Percentiles rank a stretch among this genome's conserved stretches.
These are phyloP conservation scores for Sextonia rubra DNA, from an alignment of 164 flowering plant genomes.

Conservation along the genomic window DNA sequence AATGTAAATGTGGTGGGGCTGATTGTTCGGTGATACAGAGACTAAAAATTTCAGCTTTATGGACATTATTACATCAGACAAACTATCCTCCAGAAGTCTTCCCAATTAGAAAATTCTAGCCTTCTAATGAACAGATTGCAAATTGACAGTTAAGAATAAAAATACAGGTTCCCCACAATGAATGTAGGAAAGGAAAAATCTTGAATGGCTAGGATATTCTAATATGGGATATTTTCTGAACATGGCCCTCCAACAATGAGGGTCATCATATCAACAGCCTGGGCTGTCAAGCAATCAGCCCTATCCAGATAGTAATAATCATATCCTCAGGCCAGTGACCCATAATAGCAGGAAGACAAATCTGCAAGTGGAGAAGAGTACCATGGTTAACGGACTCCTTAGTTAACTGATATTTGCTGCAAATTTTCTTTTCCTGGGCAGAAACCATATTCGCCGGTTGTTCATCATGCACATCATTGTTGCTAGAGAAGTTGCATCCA, in stretches of 20 bases:
- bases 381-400: conserved; percentile 26
- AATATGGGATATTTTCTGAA: too few species aligned
- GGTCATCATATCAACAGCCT: neutral
- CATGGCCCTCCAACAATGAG: neutral
- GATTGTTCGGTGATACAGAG: neutral
- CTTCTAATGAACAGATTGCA: too few species aligned
- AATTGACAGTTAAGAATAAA: neutral
- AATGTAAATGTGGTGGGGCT: neutral
- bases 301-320: neutral
- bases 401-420: conserved; percentile 2
- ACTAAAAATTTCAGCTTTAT: too few species aligned
- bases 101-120: too few species aligned
- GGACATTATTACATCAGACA: too few species aligned
- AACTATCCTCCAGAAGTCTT: too few species aligned
- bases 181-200: neutral
- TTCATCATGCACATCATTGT: conserved; percentile 4
- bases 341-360: neutral
- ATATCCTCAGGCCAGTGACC: neutral
- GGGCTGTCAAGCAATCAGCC: neutral
- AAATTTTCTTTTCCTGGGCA: conserved; percentile 13
- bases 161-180: neutral
- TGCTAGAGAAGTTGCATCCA: conserved; percentile 2
- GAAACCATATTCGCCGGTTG: conserved; percentile 7
- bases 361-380: conserved; percentile 9
- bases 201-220: neutral